phyloP scores from a whole-genome alignment of 2,329 filamentous ascomycete species.

The Torrubiella hemipterigena region DNA sequence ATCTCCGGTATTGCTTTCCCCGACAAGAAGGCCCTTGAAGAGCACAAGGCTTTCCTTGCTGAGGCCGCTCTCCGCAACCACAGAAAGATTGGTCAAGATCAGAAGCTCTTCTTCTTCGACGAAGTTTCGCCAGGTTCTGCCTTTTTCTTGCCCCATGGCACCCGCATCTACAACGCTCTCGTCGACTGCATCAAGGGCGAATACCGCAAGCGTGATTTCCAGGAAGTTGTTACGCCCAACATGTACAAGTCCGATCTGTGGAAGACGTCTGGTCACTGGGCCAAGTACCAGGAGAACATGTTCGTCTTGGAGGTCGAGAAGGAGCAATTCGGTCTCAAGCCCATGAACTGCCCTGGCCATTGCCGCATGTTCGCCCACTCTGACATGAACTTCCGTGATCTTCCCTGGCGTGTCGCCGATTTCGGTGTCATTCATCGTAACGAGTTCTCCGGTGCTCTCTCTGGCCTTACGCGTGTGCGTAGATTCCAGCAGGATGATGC shows the following conservation, averaged over 20 bases:
- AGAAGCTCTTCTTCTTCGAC: slow-evolving; percentile 96
- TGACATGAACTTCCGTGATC: slow-evolving; percentile 70
- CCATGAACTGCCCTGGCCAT: slow-evolving; percentile 97
- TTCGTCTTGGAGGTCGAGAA: slow-evolving; percentile 66
- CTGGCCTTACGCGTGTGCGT: slow-evolving; percentile 81
- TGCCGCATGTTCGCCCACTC: slow-evolving; percentile 78
- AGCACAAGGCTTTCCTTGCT: slow-evolving; percentile 89
- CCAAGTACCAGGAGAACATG: slow-evolving; percentile 82
- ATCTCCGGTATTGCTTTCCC: slow-evolving; percentile 94
- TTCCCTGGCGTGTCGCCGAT: slow-evolving; percentile 87
- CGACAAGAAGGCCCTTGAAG: slow-evolving; percentile 87
- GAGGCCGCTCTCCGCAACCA: slow-evolving; percentile 98
- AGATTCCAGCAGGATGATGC: slow-evolving; percentile 95
- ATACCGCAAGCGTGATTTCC: slow-evolving; percentile 88
- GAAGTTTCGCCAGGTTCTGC: slow-evolving; percentile 84
- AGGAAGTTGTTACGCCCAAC: slow-evolving; percentile 87
- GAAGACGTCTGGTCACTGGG: slow-evolving; percentile 94
- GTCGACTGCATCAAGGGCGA: slow-evolving; percentile 71
- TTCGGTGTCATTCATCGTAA: slow-evolving; percentile 94
- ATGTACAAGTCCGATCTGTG: slow-evolving; percentile 91
- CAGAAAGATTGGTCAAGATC: slow-evolving; percentile 83
- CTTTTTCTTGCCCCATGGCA: slow-evolving; percentile 87
- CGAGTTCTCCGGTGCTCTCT: slow-evolving; percentile 84
- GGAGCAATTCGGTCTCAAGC: slow-evolving; percentile 62
- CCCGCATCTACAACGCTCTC: slow-evolving; percentile 85